A percentile compares a stretch with the other conserved stretches of the same genome.
phyloP scores from a whole-genome alignment of 352 stramenopile species.

The Phytophthora boehmeriae region DNA sequence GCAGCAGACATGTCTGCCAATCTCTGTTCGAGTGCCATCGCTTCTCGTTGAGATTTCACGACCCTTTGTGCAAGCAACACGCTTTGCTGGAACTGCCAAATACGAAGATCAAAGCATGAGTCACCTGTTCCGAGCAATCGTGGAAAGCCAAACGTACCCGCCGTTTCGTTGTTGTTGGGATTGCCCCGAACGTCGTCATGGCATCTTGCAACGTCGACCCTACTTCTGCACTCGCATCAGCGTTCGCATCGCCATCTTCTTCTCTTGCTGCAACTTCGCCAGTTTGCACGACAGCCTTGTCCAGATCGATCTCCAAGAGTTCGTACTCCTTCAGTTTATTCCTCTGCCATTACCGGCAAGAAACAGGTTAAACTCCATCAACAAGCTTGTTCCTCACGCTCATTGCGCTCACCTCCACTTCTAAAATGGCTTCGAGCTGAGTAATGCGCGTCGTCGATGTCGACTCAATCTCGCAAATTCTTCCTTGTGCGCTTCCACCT shows the following conservation, averaged over 20 bases:
- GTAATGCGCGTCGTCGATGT: constrained; percentile 66
- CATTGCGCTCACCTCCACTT: constrained; percentile 45
- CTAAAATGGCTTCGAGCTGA: constrained; percentile 58
- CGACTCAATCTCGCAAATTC: constrained; percentile 72
- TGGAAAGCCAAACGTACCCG: constrained; percentile 35
- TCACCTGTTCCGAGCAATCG: neutral
- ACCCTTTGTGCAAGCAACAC: constrained; percentile 70
- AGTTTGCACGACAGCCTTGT: constrained; percentile 69
- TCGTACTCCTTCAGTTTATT: constrained; percentile 77
- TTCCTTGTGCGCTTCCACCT: constrained; percentile 72
- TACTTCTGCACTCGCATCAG: neutral
- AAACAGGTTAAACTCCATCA: too few species aligned
- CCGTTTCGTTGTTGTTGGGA: constrained; percentile 70
- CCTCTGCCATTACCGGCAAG: constrained; percentile 25
- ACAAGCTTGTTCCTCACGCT: neutral
- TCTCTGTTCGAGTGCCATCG: constrained; percentile 45
- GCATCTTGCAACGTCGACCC: constrained; percentile 44
- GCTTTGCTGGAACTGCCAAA: constrained; percentile 75
- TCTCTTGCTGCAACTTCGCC: constrained; percentile 39
- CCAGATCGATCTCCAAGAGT: constrained; percentile 73
- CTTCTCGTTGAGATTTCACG: constrained; percentile 67
- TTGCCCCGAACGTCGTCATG: constrained; percentile 66
- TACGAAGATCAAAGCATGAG: constrained; percentile 1
- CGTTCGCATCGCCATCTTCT: neutral
- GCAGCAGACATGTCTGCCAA: constrained; percentile 39